Evolutionary conservation across 768 basidiomycete genomes (phyloP).

Genomic region (Baorangia bicolor): DNA sequence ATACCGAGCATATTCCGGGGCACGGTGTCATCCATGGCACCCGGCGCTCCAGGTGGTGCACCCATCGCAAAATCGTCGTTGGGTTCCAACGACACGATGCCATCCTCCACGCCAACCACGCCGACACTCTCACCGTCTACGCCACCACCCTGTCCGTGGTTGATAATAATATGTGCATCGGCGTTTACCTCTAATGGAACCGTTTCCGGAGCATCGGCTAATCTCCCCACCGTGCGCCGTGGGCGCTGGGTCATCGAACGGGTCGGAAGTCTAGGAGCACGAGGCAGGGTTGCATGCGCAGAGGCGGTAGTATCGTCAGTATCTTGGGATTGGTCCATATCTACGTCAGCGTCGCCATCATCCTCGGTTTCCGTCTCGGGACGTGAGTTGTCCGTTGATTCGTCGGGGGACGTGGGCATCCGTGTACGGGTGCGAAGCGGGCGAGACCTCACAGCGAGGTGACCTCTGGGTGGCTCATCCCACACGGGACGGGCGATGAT

Average conservation of each 20-base stretch:
- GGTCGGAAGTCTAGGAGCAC: slow-evolving; percentile 24
- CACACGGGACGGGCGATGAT: slow-evolving; percentile 65
- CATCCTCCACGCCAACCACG: slow-evolving; percentile 61
- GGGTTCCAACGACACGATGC: slow-evolving; percentile 72
- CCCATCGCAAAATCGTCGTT: slow-evolving; percentile 91
- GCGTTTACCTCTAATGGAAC: slow-evolving; percentile 40
- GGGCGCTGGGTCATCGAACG: slow-evolving; percentile 37
- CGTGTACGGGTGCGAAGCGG: slow-evolving; percentile 30
- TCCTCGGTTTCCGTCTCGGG: slow-evolving; percentile 80
- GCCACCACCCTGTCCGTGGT: slow-evolving; percentile 41
- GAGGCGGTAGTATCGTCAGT: slow-evolving; percentile 31
- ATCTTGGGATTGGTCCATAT: slow-evolving; percentile 45
- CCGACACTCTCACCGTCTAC: slow-evolving; percentile 43
- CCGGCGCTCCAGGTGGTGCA: slow-evolving; percentile 88
- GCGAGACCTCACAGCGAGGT: slow-evolving; percentile 31
- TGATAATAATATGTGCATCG: slow-evolving; percentile 54
- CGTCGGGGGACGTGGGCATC: slow-evolving; percentile 40
- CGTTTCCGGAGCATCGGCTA: slow-evolving; percentile 38
- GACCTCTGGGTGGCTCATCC: slow-evolving; percentile 40
- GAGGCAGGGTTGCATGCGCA: slow-evolving; percentile 32
- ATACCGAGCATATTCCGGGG: slow-evolving; percentile 30
- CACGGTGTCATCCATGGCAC: slow-evolving; percentile 53
- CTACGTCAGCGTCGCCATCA: slow-evolving; percentile 57
- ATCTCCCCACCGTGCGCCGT: slow-evolving; percentile 48
- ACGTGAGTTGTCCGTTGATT: slow-evolving; percentile 51